These are phyloP conservation scores for Climacium dendroides DNA, from an alignment of 225 moss, liverwort and hornwort species.

Conservation along the genomic window DNA sequence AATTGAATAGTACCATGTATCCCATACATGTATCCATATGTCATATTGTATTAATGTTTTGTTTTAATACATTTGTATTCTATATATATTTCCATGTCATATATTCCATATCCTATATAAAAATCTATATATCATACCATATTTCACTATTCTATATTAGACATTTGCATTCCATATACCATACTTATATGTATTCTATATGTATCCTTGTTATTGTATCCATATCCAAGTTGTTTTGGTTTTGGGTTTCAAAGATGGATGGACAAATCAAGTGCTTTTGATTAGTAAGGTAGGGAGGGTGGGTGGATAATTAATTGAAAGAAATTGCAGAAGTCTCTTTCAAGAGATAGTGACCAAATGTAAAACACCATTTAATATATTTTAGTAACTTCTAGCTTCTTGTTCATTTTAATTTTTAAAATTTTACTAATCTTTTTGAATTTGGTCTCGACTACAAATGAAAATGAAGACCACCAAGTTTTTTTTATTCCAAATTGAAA, in stretches of 20 bases:
- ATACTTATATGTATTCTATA: background rate
- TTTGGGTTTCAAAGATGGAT: fast-evolving
- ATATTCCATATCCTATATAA: background rate
- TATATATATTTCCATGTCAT: background rate
- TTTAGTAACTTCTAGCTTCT: background rate
- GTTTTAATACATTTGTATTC: background rate
- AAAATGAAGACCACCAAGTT: background rate
- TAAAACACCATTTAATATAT: background rate
- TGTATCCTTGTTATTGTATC: fast-evolving
- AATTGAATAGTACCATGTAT: no score
- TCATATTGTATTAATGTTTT: background rate
- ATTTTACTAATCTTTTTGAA: background rate
- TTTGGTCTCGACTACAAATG: background rate
- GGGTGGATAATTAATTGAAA: background rate
- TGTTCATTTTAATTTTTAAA: background rate
- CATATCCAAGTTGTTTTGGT: background rate
- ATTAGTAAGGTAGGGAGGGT: fast-evolving
- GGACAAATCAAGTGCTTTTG: background rate
- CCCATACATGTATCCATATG: background rate
- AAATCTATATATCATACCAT: background rate
- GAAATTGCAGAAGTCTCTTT: background rate
- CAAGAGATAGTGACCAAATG: background rate
- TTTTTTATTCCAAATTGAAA: background rate
- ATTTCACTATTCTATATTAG: background rate
- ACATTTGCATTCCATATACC: background rate